These are phyloP conservation scores for Skeletonema costatum DNA, from an alignment of 108 stramenopile species.

Conservation along the genomic window DNA sequence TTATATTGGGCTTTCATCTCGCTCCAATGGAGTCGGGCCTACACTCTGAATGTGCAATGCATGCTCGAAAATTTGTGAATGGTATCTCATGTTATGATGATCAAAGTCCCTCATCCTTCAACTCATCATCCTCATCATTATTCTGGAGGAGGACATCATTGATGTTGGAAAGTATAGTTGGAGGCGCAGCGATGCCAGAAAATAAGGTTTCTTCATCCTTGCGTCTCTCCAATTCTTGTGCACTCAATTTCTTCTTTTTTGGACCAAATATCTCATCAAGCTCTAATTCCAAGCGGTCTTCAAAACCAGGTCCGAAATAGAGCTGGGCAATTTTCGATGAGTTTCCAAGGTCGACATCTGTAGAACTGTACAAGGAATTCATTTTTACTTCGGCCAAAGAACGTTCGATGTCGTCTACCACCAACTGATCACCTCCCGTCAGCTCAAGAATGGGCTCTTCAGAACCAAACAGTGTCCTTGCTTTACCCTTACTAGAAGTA, in stretches of 20 bases:
- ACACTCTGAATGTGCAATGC: neutral
- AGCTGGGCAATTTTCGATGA: conserved; percentile 59
- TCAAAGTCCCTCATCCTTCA: neutral
- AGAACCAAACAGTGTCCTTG: conserved; percentile 14
- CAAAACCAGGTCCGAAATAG: conserved; percentile 89
- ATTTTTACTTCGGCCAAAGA: conserved; percentile 62
- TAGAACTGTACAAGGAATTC: conserved; percentile 54
- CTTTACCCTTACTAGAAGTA: conserved; percentile 1
- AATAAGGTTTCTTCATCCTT: conserved; percentile 62
- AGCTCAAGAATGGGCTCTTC: conserved; percentile 52
- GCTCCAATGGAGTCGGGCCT: neutral
- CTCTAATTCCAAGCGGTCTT: conserved; percentile 82
- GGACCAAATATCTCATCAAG: conserved; percentile 66
- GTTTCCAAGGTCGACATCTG: conserved; percentile 28
- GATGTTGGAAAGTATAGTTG: conserved; percentile 13
- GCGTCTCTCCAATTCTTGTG: conserved; percentile 53
- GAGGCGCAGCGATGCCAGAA: conserved; percentile 36
- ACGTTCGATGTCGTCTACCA: conserved; percentile 48
- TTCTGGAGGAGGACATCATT: conserved; percentile 7
- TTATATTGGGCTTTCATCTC: neutral
- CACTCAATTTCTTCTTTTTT: conserved; percentile 40
- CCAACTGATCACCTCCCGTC: conserved; percentile 55
- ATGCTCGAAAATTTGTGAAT: no score
- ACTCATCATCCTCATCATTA: neutral
- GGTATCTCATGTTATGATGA: neutral